phyloP scores from a whole-genome alignment of 192 early-diverging fungal genomes.

The Coemansia pectinata region DNA sequence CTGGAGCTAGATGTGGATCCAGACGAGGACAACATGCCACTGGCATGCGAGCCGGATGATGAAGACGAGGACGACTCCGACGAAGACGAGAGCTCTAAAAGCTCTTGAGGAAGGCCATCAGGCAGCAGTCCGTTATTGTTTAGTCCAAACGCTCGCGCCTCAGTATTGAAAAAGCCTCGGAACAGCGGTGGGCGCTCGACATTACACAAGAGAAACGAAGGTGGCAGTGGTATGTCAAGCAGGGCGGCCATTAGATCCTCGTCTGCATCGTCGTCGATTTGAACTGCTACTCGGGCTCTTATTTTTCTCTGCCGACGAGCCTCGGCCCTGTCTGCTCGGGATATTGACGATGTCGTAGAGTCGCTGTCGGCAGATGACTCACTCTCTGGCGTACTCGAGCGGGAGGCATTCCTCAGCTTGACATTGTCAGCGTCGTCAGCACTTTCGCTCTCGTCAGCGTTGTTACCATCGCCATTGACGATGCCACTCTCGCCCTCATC shows the following conservation, averaged over 20 bases:
- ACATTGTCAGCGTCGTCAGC: neutral
- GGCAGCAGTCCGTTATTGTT: neutral
- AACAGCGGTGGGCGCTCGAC: constrained; percentile 20
- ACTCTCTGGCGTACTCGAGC: neutral
- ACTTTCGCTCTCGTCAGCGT: neutral
- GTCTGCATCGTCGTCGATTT: constrained; percentile 82
- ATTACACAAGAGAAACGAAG: constrained; percentile 66
- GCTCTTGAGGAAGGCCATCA: neutral
- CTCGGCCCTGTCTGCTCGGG: constrained; percentile 28
- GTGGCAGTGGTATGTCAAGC: constrained; percentile 58
- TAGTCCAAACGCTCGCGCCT: neutral
- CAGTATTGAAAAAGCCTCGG: constrained; percentile 8
- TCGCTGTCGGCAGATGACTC: constrained; percentile 5
- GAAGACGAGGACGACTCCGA: constrained; percentile 17
- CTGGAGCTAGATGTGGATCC: constrained; percentile 3
- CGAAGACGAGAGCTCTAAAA: constrained; percentile 17
- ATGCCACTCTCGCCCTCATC: neutral
- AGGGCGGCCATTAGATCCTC: constrained; percentile 68
- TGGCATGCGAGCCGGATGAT: constrained; percentile 5
- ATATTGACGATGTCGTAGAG: constrained; percentile 31
- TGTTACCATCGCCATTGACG: neutral
- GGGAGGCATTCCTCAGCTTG: neutral
- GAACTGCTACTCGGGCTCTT: constrained; percentile 60
- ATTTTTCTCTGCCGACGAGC: constrained; percentile 13
- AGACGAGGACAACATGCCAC: neutral